Evolutionary conservation across 345 rosid species (phyloP).

Genomic region (Rhodamnia rubescens): DNA sequence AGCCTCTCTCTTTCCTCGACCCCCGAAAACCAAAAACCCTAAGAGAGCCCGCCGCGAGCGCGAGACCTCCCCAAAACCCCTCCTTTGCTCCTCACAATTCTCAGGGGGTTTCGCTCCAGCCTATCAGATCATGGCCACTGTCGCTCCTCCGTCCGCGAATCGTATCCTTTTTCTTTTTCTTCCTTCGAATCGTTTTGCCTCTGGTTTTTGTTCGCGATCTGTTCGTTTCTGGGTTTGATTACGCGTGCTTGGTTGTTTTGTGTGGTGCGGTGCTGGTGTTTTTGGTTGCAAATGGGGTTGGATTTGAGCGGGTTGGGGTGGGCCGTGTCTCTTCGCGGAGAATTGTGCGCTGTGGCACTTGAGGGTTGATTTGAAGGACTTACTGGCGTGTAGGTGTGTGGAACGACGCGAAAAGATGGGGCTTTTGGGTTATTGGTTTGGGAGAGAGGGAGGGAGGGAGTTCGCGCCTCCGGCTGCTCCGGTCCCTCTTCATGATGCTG

Average conservation of each 20-base stretch:
- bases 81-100: neutral
- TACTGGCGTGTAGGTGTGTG: neutral
- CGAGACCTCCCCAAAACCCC: neutral
- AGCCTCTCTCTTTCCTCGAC: conserved; percentile 26
- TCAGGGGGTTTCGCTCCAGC: conserved; percentile 2
- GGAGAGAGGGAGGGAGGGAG: neutral
- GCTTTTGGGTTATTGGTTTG: neutral
- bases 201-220: neutral
- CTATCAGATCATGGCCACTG: conserved; percentile 43
- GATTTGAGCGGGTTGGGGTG: neutral
- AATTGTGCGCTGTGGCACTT: neutral
- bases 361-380: neutral
- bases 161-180: conserved; percentile 53
- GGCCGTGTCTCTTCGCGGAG: neutral
- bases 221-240: neutral
- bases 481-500: neutral
- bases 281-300: neutral
- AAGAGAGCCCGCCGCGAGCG: neutral
- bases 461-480: neutral
- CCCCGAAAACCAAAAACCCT: conserved; percentile 23
- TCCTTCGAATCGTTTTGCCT: conserved; percentile 49
- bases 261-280: neutral
- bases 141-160: conserved; percentile 45
- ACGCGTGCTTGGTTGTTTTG: neutral
- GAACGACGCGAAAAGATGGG: neutral